A percentile compares a stretch with the other conserved stretches of the same genome.
Conservation (phyloP, 2,329 filamentous ascomycete genomes). For the Scedosporium aurantiacum region DNA sequence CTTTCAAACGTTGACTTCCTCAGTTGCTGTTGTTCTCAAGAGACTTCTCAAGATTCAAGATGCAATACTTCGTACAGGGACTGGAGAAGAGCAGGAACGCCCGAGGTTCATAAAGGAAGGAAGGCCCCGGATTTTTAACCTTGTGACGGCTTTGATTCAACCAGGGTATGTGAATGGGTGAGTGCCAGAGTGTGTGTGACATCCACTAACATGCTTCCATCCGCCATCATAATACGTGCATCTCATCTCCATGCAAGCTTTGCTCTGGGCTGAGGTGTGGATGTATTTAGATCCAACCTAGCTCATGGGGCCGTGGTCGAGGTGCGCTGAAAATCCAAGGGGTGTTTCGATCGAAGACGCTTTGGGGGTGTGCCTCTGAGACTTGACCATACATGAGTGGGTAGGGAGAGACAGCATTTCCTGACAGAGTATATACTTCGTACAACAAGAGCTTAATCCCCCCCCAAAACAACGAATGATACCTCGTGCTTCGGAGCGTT, state of each 20-base stretch:
- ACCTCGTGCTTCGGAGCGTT: too few relatives aligned
- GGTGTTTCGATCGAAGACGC: neutral
- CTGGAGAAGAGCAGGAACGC: neutral
- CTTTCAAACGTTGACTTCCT: neutral
- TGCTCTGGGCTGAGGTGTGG: neutral
- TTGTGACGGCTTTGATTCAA: neutral
- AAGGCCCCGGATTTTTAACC: neutral
- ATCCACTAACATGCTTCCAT: neutral
- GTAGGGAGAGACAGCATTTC: neutral
- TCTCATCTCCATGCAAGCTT: neutral
- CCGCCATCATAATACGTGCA: conserved; percentile 1
- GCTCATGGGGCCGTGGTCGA: neutral
- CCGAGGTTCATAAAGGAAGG: neutral
- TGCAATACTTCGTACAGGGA: neutral
- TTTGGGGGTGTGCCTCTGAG: neutral
- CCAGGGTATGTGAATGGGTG: neutral
- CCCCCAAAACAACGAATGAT: too few relatives aligned
- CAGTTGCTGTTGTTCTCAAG: too few relatives aligned
- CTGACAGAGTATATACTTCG: too few relatives aligned
- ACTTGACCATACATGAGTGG: neutral
- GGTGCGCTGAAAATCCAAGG: neutral
- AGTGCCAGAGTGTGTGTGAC: neutral
- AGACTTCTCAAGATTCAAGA: neutral
- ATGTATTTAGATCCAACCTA: neutral
- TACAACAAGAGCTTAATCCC: too few relatives aligned